Evolutionary conservation across 1,284 basidiomycete species (phyloP).

Genomic region (Marasmius tenuissimus): DNA sequence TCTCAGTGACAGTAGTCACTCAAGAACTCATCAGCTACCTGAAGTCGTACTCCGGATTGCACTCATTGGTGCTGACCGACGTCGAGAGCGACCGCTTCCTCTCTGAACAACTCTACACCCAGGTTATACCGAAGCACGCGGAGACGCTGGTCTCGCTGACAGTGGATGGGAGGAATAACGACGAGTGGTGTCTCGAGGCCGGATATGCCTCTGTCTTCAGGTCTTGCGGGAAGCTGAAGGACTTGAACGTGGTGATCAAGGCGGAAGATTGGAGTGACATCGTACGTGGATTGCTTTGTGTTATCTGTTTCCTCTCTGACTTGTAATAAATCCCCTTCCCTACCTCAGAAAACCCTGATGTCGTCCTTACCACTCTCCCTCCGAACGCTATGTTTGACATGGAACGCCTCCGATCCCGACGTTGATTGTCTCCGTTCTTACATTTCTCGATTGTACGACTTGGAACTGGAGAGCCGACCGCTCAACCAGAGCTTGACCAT

Average conservation of each 20-base stretch:
- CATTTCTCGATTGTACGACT: neutral
- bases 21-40: slow-evolving; percentile 21
- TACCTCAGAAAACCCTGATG: neutral
- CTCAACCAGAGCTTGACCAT: neutral
- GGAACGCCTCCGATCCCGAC: neutral
- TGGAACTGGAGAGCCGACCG: neutral
- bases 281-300: neutral
- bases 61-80: slow-evolving; percentile 17
- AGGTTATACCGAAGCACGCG: slow-evolving; percentile 14
- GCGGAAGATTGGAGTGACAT: neutral
- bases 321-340: neutral
- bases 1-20: slow-evolving; percentile 19
- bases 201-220: neutral
- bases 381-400: neutral
- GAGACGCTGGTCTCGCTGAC: neutral
- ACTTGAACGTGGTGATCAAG: neutral
- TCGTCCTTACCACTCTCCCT: neutral
- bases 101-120: slow-evolving; percentile 16
- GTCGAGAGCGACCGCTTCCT: slow-evolving; percentile 9
- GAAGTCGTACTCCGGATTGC: slow-evolving; percentile 20
- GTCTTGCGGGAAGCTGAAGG: neutral
- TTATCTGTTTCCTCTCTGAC: neutral
- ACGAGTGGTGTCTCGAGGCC: neutral
- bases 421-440: neutral
- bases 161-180: neutral